Evolutionary conservation across 345 rosid genomes (phyloP).

Genomic region (Linum trigynum): DNA sequence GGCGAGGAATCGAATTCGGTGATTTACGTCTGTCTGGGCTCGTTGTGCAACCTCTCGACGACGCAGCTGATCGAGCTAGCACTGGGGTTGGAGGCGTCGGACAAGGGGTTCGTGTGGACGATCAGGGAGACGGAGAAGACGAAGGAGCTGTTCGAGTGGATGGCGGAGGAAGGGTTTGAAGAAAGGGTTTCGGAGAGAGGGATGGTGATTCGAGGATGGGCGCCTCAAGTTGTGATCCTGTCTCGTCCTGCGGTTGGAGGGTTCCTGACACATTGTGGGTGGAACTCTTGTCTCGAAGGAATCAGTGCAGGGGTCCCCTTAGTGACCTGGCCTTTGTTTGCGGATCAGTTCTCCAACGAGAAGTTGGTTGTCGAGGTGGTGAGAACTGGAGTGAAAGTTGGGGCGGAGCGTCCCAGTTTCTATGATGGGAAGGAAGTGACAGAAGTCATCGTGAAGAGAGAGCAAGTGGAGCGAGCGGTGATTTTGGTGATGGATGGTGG

Average conservation of each 20-base stretch:
- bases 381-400: constrained; percentile 18
- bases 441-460: constrained; percentile 12
- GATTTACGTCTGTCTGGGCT: constrained; percentile 43
- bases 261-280: constrained; percentile 29
- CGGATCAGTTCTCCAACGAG: constrained; percentile 29
- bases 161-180: constrained; percentile 14
- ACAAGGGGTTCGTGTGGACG: constrained; percentile 29
- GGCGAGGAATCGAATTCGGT: constrained; percentile 21
- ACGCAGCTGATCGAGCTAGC: constrained; percentile 36
- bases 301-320: constrained; percentile 19
- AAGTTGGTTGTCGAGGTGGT: constrained; percentile 20
- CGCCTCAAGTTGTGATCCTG: constrained; percentile 21
- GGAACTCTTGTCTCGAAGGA: constrained; percentile 27
- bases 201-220: constrained; percentile 23
- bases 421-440: constrained; percentile 16
- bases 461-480: constrained; percentile 12
- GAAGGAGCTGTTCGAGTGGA: constrained; percentile 17
- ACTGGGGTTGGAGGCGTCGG: constrained; percentile 35
- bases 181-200: constrained; percentile 19
- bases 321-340: constrained; percentile 25
- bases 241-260: constrained; percentile 21
- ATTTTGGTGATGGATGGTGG: constrained; percentile 19
- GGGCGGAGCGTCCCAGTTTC: constrained; percentile 1
- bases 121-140: constrained; percentile 7
- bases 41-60: constrained; percentile 18